phyloP scores from a whole-genome alignment of 139 green algal species.

The Trebouxia sp. region DNA sequence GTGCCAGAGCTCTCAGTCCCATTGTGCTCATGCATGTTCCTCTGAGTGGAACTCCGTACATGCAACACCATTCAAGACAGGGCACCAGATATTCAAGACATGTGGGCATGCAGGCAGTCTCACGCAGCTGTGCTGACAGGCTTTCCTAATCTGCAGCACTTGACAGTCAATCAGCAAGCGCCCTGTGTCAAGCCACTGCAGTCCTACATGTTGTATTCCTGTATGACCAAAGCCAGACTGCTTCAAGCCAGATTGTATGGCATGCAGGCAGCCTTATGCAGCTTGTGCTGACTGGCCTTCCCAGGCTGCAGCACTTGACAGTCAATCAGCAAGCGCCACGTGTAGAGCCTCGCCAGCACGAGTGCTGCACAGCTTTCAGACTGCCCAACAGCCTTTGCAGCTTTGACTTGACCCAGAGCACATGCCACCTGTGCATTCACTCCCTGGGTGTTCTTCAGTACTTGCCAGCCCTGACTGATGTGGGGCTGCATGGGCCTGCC shows the following conservation, averaged over 20 bases:
- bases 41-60: too few species aligned
- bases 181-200: background rate
- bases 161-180: background rate
- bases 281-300: conserved; percentile 3
- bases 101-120: conserved; percentile 12
- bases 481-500: too few species aligned
- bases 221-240: background rate
- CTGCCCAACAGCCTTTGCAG: background rate
- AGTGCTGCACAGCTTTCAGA: background rate
- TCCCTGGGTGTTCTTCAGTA: too few species aligned
- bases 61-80: too few species aligned
- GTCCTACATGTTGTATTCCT: background rate
- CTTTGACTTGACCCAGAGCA: background rate
- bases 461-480: too few species aligned
- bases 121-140: conserved; percentile 1
- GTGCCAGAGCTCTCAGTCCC: background rate
- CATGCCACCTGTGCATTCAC: too few species aligned
- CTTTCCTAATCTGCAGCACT: background rate
- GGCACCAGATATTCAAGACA: too few species aligned
- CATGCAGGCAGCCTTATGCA: conserved; percentile 1
- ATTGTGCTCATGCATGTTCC: too few species aligned
- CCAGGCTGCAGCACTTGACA: background rate
- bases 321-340: background rate
- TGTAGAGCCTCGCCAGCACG: background rate
- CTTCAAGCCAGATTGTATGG: background rate